Evolutionary conservation across 108 stramenopile genomes (phyloP).

Genomic region (Cylindrotheca fusiformis): DNA sequence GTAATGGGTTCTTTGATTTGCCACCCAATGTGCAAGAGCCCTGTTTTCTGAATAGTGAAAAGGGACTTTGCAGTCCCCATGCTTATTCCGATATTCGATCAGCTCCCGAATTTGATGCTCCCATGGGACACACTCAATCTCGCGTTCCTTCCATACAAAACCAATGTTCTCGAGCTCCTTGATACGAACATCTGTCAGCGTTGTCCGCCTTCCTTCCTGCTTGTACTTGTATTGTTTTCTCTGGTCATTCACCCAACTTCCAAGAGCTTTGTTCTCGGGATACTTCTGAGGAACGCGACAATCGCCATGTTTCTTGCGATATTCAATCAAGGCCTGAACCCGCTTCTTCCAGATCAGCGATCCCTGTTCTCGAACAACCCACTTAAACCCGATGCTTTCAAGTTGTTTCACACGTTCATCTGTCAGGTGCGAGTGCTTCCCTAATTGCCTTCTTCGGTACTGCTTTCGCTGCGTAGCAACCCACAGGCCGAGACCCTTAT

Average conservation of each 20-base stretch:
- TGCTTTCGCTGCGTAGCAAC: not conserved
- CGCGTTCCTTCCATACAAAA: conserved; percentile 31
- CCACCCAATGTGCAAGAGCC: conserved; percentile 35
- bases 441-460: not conserved
- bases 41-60: too few species aligned
- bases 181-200: conserved; percentile 23
- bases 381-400: conserved; percentile 10
- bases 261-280: too few species aligned
- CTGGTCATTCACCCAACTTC: conserved; percentile 8
- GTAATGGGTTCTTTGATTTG: conserved; percentile 19
- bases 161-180: conserved; percentile 25
- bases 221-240: conserved; percentile 32
- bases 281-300: conserved; percentile 34
- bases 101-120: too few species aligned
- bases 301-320: too few species aligned
- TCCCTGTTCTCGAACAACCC: too few species aligned
- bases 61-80: too few species aligned
- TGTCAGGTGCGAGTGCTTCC: conserved; percentile 5
- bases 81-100: too few species aligned
- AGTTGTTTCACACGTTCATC: conserved; percentile 2
- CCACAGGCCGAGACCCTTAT: not conserved
- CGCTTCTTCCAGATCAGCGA: conserved; percentile 34
- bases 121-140: too few species aligned
- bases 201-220: conserved; percentile 14
- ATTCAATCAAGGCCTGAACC: too few species aligned